Percentiles rank a stretch among this genome's conserved stretches.
Conservation (phyloP, 2,329 filamentous ascomycete species). For the Ophiostoma himal-ulmi region DNA sequence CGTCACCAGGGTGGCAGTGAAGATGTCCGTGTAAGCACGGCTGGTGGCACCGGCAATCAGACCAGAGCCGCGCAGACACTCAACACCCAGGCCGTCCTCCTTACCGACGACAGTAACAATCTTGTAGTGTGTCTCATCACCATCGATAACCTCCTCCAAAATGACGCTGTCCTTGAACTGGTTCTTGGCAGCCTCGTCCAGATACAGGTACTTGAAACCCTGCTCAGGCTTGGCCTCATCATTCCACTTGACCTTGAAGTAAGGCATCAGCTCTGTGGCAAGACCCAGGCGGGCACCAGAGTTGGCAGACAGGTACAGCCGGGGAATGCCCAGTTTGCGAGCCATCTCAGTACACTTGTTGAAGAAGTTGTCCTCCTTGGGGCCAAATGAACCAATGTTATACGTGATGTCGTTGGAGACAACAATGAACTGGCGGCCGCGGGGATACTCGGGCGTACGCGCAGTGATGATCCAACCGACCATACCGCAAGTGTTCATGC, state of each 20-base stretch:
- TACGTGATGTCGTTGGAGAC: slow-evolving; percentile 99
- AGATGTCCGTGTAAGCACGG: slow-evolving; percentile 96
- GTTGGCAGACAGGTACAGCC: slow-evolving; percentile 97
- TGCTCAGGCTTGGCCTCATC: slow-evolving; percentile 70
- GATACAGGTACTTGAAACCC: slow-evolving; percentile 96
- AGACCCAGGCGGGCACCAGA: slow-evolving; percentile 96
- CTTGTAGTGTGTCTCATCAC: slow-evolving; percentile 86
- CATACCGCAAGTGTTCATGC: slow-evolving; percentile 96
- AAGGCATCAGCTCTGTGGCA: slow-evolving; percentile 91
- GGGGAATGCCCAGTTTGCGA: slow-evolving; percentile 82
- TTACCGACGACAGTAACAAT: slow-evolving; percentile 89
- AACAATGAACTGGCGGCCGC: slow-evolving; percentile 86
- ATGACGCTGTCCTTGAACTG: slow-evolving; percentile 82
- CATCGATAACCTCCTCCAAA: slow-evolving; percentile 78
- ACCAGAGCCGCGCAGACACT: slow-evolving; percentile 94
- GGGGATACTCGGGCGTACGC: slow-evolving; percentile 90
- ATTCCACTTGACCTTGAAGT: slow-evolving; percentile 98
- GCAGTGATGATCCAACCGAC: slow-evolving; percentile 96
- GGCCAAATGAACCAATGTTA: slow-evolving; percentile 97
- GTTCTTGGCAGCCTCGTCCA: slow-evolving; percentile 79
- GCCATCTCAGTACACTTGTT: slow-evolving; percentile 97
- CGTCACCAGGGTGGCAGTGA: slow-evolving; percentile 94
- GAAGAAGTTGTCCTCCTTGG: slow-evolving; percentile 96
- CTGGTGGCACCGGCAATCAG: slow-evolving; percentile 97
- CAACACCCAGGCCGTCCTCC: slow-evolving; percentile 94